phyloP scores from a whole-genome alignment of 495 filamentous ascomycete genomes.

The Penicillium lagena region DNA sequence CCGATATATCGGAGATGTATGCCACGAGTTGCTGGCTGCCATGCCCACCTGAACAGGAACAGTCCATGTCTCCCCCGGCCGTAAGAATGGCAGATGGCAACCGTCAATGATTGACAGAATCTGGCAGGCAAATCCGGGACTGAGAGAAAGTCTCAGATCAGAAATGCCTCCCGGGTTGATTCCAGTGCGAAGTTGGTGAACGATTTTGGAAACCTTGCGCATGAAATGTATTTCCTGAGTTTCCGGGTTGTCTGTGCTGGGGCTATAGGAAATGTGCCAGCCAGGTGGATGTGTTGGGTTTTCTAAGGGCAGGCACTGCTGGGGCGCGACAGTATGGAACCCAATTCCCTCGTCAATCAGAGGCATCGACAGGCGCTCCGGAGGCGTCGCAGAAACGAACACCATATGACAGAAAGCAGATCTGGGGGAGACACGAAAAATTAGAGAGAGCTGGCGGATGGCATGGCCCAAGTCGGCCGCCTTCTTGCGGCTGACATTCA shows the following conservation, averaged over 20 bases:
- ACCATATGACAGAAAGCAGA: slow-evolving; percentile 18
- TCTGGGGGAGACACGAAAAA: slow-evolving; percentile 9
- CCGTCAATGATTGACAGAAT: slow-evolving; percentile 6
- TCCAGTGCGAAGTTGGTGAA: slow-evolving; percentile 19
- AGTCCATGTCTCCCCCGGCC: slow-evolving; percentile 19
- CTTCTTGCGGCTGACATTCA: background rate
- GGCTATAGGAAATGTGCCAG: slow-evolving; percentile 19
- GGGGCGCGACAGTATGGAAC: slow-evolving; percentile 19
- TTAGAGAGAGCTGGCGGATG: slow-evolving; percentile 5
- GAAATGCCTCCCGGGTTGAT: slow-evolving; percentile 13
- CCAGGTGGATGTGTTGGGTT: slow-evolving; percentile 2
- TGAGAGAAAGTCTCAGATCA: slow-evolving; percentile 8
- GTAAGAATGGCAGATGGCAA: slow-evolving; percentile 6
- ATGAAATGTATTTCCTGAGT: slow-evolving; percentile 7
- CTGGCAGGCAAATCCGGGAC: slow-evolving; percentile 5
- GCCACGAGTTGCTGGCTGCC: slow-evolving; percentile 2
- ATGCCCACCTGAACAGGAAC: slow-evolving; percentile 10
- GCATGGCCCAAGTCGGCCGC: background rate
- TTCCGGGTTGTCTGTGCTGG: background rate
- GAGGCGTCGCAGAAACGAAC: slow-evolving; percentile 9
- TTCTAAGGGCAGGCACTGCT: slow-evolving; percentile 6
- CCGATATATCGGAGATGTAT: background rate
- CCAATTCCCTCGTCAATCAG: slow-evolving; percentile 16
- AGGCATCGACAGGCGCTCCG: slow-evolving; percentile 5
- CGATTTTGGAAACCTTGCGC: slow-evolving; percentile 9